These are phyloP conservation scores for Gossypium turneri DNA, from an alignment of 345 rosid species.

Conservation along the genomic window DNA sequence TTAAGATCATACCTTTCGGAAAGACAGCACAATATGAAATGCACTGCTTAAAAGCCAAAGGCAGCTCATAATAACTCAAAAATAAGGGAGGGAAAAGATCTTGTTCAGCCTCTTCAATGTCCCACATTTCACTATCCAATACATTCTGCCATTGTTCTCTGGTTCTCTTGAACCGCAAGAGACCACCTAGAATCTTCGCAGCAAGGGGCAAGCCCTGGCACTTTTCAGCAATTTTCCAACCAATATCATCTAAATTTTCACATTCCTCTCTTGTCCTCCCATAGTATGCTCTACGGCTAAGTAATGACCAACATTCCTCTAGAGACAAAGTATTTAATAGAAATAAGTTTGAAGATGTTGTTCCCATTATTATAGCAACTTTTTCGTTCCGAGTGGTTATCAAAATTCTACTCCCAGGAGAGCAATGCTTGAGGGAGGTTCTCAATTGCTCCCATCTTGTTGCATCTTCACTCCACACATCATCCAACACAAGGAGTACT, in stretches of 20 bases:
- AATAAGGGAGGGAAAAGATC: constrained; percentile 1
- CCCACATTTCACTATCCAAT: constrained; percentile 10
- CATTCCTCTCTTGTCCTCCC: background rate
- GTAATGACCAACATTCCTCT: constrained; percentile 21
- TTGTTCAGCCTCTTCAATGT: background rate
- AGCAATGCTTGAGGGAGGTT: background rate
- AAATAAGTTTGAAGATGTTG: background rate
- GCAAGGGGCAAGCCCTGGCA: constrained; percentile 18
- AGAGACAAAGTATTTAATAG: background rate
- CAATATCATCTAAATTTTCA: background rate
- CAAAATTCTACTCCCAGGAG: constrained; percentile 12
- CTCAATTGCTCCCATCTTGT: constrained; percentile 13
- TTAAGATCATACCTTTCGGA: background rate
- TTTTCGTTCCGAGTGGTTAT: constrained; percentile 18
- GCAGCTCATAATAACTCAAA: constrained; percentile 3
- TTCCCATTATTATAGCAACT: constrained; percentile 12
- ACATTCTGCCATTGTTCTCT: constrained; percentile 11
- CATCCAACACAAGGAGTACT: constrained; percentile 24
- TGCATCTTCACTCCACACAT: constrained; percentile 19
- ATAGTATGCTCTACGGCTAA: constrained; percentile 6
- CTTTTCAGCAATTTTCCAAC: background rate
- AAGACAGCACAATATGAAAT: constrained; percentile 14
- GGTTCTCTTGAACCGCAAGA: constrained; percentile 12
- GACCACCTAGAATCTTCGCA: constrained; percentile 11
- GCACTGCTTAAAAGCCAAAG: constrained; percentile 10